Evolutionary conservation across 768 basidiomycete genomes (phyloP).

Genomic region (Lactifluus rugatus): DNA sequence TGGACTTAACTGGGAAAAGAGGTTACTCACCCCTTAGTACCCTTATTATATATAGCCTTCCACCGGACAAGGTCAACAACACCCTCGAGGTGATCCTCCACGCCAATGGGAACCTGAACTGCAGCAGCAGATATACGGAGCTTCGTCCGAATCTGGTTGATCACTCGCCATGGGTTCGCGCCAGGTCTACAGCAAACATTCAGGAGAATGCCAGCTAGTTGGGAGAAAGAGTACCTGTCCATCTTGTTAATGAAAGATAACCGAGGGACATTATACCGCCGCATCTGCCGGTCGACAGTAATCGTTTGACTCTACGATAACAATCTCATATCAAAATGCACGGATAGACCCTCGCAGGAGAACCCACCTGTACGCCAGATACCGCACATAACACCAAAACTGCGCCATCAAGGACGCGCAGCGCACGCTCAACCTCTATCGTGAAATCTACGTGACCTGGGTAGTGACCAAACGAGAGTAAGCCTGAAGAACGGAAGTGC

Average conservation of each 20-base stretch:
- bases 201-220: not conserved
- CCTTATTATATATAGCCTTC: conserved; percentile 92
- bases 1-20: not conserved
- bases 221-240: conserved; percentile 56
- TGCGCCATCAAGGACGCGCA: conserved; percentile 94
- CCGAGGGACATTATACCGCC: conserved; percentile 89
- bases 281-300: conserved; percentile 98
- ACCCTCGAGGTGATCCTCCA: conserved; percentile 77
- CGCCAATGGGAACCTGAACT: conserved; percentile 91
- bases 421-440: conserved; percentile 95
- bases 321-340: not conserved
- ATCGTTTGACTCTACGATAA: conserved; percentile 82
- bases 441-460: conserved; percentile 98
- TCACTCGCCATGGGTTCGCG: conserved; percentile 93
- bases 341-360: not conserved
- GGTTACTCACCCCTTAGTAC: conserved; percentile 73
- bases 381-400: conserved; percentile 95
- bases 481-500: not conserved
- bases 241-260: conserved; percentile 98
- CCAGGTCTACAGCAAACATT: conserved; percentile 60
- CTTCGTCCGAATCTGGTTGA: conserved; percentile 85
- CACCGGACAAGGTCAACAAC: conserved; percentile 91
- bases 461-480: not conserved
- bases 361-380: conserved; percentile 79
- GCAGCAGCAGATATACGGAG: conserved; percentile 89